Evolutionary conservation across 441 rosid genomes (phyloP).

Genomic region (Kokia cookei): DNA sequence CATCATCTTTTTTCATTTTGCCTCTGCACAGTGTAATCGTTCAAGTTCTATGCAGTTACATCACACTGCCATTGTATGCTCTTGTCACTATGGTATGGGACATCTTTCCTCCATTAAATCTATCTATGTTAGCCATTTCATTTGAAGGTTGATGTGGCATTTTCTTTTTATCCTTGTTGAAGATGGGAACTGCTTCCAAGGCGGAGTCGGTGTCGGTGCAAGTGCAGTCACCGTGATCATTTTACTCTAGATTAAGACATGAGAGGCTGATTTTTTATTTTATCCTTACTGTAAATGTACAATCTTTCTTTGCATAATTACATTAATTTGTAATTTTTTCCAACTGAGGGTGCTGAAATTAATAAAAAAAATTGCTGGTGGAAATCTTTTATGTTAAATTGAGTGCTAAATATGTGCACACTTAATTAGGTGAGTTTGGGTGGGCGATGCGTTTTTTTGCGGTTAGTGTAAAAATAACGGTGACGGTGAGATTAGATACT

Average conservation of each 20-base stretch:
- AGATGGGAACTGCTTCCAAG: constrained; percentile 1
- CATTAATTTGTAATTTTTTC: neutral
- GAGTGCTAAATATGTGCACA: no score
- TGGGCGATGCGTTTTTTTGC: no score
- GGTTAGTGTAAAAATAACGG: no score
- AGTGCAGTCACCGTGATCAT: neutral
- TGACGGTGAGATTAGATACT: no score
- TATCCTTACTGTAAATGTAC: neutral
- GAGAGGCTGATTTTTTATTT: neutral
- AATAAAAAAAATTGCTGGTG: no score
- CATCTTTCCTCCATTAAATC: constrained; percentile 2
- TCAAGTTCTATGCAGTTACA: constrained; percentile 90
- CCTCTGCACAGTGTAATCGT: constrained; percentile 50
- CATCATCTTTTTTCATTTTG: neutral
- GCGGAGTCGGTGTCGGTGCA: neutral
- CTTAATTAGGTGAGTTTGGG: no score
- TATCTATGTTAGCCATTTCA: constrained; percentile 15
- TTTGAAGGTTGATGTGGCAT: neutral
- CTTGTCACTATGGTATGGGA: constrained; percentile 64
- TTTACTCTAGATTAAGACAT: neutral
- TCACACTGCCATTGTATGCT: constrained; percentile 78
- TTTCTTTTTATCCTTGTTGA: neutral
- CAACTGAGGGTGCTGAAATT: neutral
- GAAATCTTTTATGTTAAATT: no score
- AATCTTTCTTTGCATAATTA: neutral